A percentile compares a stretch with the other conserved stretches of the same genome.
These are phyloP conservation scores for Nemania serpens DNA, from an alignment of 2,329 filamentous ascomycete genomes.

Conservation along the genomic window DNA sequence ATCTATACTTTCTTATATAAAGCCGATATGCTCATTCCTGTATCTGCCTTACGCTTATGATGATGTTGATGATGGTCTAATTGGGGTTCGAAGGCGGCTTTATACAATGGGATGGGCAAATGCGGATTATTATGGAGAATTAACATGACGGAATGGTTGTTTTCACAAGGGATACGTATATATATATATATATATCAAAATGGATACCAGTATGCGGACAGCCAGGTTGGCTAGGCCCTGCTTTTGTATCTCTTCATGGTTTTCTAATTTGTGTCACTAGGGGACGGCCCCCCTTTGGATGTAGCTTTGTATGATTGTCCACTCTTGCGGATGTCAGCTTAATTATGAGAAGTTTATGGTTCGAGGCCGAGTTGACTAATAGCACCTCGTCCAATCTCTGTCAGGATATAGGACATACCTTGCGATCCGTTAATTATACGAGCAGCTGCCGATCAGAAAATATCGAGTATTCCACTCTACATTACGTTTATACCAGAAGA, in stretches of 20 bases:
- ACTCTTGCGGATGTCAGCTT: too few species aligned
- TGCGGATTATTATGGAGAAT: conserved; percentile 5
- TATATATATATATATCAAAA: background rate
- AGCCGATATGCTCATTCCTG: conserved; percentile 26
- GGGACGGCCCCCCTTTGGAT: too few species aligned
- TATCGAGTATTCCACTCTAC: too few species aligned
- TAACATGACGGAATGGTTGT: conserved; percentile 10
- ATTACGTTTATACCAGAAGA: too few species aligned
- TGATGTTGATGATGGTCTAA: conserved; percentile 30
- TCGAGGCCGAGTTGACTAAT: too few species aligned
- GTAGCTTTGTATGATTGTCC: too few species aligned
- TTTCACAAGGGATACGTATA: background rate
- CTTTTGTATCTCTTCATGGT: background rate
- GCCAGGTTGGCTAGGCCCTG: background rate
- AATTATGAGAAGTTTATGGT: too few species aligned
- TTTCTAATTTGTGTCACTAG: background rate
- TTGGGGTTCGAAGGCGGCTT: background rate
- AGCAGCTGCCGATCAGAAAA: too few species aligned
- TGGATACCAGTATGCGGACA: conserved; percentile 12
- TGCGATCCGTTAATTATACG: too few species aligned
- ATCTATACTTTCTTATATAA: conserved; percentile 2
- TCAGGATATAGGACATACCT: too few species aligned
- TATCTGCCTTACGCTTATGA: conserved; percentile 31
- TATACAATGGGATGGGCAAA: background rate
- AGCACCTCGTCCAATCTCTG: too few species aligned